These are phyloP conservation scores for Pleurotus djamor DNA, from an alignment of 768 basidiomycete genomes.

Conservation along the genomic window DNA sequence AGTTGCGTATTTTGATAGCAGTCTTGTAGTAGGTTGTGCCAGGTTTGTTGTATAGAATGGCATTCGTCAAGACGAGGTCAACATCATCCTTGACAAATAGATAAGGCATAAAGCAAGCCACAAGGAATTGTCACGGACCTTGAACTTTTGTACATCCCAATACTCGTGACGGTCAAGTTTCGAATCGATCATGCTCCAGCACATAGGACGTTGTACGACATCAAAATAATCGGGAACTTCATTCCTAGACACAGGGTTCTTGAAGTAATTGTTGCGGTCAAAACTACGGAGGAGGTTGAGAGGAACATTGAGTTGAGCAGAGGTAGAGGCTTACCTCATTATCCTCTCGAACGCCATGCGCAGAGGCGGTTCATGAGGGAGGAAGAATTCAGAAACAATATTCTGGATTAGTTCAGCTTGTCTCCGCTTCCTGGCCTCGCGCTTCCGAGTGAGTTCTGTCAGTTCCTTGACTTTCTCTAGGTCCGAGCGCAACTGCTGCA, in stretches of 20 bases:
- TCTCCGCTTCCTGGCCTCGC: constrained; percentile 78
- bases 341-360: constrained; percentile 70
- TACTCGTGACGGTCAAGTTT: constrained; percentile 86
- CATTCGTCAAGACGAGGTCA: constrained; percentile 83
- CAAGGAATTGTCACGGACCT: constrained; percentile 27
- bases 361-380: constrained; percentile 62
- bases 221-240: constrained; percentile 93
- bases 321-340: constrained; percentile 46
- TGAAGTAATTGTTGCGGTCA: constrained; percentile 77
- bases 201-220: constrained; percentile 85
- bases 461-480: constrained; percentile 71
- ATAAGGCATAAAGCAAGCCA: neutral
- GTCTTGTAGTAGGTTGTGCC: constrained; percentile 70
- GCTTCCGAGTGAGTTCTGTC: constrained; percentile 64
- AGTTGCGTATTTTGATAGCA: constrained; percentile 59
- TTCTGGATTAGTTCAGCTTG: constrained; percentile 67
- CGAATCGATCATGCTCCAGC: constrained; percentile 76
- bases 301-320: neutral
- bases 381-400: constrained; percentile 61
- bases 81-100: constrained; percentile 63
- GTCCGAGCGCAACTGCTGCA: constrained; percentile 71
- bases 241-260: constrained; percentile 73
- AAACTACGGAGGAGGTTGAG: constrained; percentile 38
- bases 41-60: constrained; percentile 79
- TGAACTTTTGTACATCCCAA: constrained; percentile 72